Evolutionary conservation across 805 yeast species (phyloP).

Genomic region (Saccharomycopsis schoenii): DNA sequence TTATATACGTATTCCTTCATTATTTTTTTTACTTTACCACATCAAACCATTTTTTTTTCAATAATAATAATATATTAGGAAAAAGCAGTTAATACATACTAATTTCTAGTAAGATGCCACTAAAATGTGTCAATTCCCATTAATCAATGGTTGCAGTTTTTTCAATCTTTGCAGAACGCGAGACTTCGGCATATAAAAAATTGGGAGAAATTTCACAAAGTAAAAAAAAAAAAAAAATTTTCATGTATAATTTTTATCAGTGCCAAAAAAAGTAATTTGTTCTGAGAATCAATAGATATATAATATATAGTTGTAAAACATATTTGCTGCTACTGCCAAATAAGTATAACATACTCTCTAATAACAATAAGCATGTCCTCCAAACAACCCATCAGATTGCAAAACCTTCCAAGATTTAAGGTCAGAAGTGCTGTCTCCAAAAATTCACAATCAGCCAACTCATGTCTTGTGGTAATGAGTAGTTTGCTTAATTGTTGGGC

Average conservation of each 20-base stretch:
- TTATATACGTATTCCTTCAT: not conserved
- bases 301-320: not conserved
- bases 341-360: not conserved
- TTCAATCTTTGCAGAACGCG: not conserved
- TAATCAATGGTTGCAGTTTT: not conserved
- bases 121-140: not conserved
- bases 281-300: not conserved
- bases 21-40: too few species aligned
- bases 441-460: constrained; percentile 43
- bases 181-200: not conserved
- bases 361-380: constrained; percentile 3
- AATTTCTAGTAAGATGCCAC: not conserved
- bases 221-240: not conserved
- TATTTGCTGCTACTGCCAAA: too few species aligned
- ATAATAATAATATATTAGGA: not conserved
- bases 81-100: not conserved
- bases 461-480: constrained; percentile 76
- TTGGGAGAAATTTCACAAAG: not conserved
- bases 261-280: not conserved
- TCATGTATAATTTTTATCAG: not conserved
- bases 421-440: constrained; percentile 54
- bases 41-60: not conserved
- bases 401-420: constrained; percentile 66
- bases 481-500: constrained; percentile 93
- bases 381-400: constrained; percentile 36